phyloP scores from a whole-genome alignment of 108 stramenopile species.

The Stephanodiscus triporus region DNA sequence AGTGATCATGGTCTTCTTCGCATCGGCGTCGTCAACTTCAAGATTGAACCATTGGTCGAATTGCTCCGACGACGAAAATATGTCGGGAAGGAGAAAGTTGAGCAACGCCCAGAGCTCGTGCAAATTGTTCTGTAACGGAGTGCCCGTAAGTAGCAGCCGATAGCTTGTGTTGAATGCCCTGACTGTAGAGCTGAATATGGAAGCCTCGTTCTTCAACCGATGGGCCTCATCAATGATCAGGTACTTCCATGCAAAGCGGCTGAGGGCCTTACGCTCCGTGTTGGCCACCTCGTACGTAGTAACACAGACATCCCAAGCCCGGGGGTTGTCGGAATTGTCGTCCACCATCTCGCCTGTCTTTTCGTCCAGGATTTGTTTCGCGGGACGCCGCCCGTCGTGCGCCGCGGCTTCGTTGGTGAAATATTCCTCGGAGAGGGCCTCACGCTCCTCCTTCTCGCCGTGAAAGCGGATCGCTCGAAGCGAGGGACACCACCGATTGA shows the following conservation, averaged over 20 bases:
- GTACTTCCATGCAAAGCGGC: constrained; percentile 93
- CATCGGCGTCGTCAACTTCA: constrained; percentile 80
- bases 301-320: constrained; percentile 93
- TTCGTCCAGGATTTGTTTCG: constrained; percentile 56
- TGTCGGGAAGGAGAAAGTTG: constrained; percentile 91
- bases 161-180: constrained; percentile 84
- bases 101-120: constrained; percentile 96
- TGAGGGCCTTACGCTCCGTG: constrained; percentile 78
- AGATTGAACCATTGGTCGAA: constrained; percentile 96
- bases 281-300: constrained; percentile 98
- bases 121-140: constrained; percentile 97
- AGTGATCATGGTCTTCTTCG: constrained; percentile 93
- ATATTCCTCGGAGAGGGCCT: constrained; percentile 65
- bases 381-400: constrained; percentile 75
- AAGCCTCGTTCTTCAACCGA: constrained; percentile 95
- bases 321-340: constrained; percentile 81
- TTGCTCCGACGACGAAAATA: constrained; percentile 87
- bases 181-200: constrained; percentile 90
- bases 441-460: constrained; percentile 87
- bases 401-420: constrained; percentile 79
- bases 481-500: constrained; percentile 92
- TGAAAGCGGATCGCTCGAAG: constrained; percentile 90
- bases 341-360: constrained; percentile 71
- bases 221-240: constrained; percentile 99
- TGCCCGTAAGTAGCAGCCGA: constrained; percentile 96